Base-by-base conservation (phyloP, 2,329 filamentous ascomycete genomes). In the Aspergillus tubingensis region DNA sequence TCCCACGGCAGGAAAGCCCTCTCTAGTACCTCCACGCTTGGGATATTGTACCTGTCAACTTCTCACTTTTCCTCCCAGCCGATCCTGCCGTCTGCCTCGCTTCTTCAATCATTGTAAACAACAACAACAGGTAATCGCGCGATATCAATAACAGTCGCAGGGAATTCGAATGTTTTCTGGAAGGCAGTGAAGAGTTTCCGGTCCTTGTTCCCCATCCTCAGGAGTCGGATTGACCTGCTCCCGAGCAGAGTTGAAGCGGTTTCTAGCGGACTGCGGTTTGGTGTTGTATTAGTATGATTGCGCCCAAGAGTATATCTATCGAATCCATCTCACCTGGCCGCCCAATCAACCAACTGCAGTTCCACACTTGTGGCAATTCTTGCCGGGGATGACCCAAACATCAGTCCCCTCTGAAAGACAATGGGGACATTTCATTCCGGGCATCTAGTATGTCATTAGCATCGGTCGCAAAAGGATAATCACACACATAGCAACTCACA, bases 351-450 rank as follows among this genome's bases (percentile, higher is more conserved):
- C 68, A 67, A 61, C 75, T 72, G 49, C 71, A 61, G 73, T 75
- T 10, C 76, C 74, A 58, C 78, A 80, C 43, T 76, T 66, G 64
- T 79, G 78, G 61, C 78, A 80, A 62, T 75, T 72, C 60, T 79
- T 80, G n/a, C 78, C 78, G 5, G 78, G 78, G 57, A 80, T 80
- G 3, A 80, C 78, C 78, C 78, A 80, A 72, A 69, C 64, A 79
- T 77, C 55, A 74, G 66, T 23, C 77, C 76, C 6, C 71, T 58
- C 2, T 53, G 67, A 58, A 30, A 30, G 59, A 13, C 78, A 80
- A 17, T 64, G 76, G 30, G 77, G 77, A 60, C 78, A 80, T 30
- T 73, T 72, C 19, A 78, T 73, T 61, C 78, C 78, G n/a, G 77
- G 76, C 78, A 80, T 79, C 77, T 80, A 61, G 48, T 19, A 30